phyloP scores from a whole-genome alignment of 495 filamentous ascomycete genomes.

The Podospora appendiculata region DNA sequence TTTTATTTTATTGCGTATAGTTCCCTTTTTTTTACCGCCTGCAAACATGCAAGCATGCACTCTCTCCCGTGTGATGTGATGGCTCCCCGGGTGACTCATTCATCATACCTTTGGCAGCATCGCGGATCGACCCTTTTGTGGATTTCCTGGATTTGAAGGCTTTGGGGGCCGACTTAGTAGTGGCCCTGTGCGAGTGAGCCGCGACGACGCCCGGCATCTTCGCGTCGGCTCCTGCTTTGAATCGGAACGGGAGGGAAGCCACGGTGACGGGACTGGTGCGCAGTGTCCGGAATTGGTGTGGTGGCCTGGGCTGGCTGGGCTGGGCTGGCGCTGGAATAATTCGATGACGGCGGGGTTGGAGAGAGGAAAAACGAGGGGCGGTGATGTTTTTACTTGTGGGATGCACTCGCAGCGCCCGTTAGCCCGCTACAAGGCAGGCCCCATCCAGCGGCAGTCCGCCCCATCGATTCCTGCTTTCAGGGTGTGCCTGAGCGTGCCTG shows the following conservation, averaged over 20 bases:
- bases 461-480: too few species aligned
- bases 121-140: conserved; percentile 76
- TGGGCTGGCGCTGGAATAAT: too few species aligned
- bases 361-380: too few species aligned
- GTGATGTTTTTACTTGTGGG: too few species aligned
- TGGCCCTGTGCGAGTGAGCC: conserved; percentile 81
- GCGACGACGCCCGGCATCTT: conserved; percentile 50
- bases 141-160: conserved; percentile 84
- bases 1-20: too few species aligned
- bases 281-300: neutral
- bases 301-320: too few species aligned
- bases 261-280: conserved; percentile 27
- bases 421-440: too few species aligned
- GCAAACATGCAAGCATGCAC: neutral
- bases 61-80: neutral
- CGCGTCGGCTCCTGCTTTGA: conserved; percentile 71
- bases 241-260: conserved; percentile 75
- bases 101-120: conserved; percentile 66
- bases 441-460: too few species aligned
- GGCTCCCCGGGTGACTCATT: conserved; percentile 6
- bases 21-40: too few species aligned
- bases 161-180: conserved; percentile 80
- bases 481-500: too few species aligned
- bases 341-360: too few species aligned
- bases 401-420: too few species aligned